Conservation (phyloP, 768 basidiomycete genomes). For the Plicaturopsis crispa region DNA sequence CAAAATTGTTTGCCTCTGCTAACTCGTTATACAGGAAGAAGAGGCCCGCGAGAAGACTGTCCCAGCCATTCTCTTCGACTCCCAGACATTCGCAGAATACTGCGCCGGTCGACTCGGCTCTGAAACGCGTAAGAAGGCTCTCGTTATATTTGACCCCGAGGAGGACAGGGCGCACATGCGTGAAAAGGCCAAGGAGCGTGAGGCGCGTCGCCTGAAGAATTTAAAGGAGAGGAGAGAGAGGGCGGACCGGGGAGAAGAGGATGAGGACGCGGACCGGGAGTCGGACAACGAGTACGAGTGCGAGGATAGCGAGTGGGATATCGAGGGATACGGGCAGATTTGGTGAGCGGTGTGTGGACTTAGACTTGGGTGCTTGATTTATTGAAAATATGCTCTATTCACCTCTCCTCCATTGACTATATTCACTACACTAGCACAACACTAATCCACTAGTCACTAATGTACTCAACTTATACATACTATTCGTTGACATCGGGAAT, state of each 20-base stretch:
- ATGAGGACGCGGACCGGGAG: constrained; percentile 5
- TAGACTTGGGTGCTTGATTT: too few species aligned
- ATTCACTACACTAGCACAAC: too few species aligned
- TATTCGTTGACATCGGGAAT: too few species aligned
- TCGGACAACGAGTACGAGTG: background rate
- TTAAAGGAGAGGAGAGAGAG: constrained; percentile 6
- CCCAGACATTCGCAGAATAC: constrained; percentile 16
- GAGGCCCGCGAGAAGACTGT: constrained; percentile 16
- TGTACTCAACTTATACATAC: too few species aligned
- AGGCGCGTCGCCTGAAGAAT: constrained; percentile 3
- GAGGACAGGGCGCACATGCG: constrained; percentile 7
- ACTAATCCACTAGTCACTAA: too few species aligned
- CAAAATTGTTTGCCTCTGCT: background rate
- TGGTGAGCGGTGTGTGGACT: too few species aligned
- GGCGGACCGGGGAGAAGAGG: constrained; percentile 7
- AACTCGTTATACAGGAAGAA: constrained; percentile 12
- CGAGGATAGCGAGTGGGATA: background rate
- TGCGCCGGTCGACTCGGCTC: constrained; percentile 17
- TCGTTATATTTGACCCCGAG: constrained; percentile 14
- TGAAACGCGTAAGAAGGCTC: constrained; percentile 11
- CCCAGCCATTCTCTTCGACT: constrained; percentile 12
- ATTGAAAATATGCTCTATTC: too few species aligned
- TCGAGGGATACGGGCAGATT: too few species aligned
- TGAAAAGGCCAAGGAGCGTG: constrained; percentile 1
- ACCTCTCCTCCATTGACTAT: too few species aligned